A percentile compares a stretch with the other conserved stretches of the same genome.
phyloP scores from a whole-genome alignment of 1,284 basidiomycete species.

The Lentinus polychrous region DNA sequence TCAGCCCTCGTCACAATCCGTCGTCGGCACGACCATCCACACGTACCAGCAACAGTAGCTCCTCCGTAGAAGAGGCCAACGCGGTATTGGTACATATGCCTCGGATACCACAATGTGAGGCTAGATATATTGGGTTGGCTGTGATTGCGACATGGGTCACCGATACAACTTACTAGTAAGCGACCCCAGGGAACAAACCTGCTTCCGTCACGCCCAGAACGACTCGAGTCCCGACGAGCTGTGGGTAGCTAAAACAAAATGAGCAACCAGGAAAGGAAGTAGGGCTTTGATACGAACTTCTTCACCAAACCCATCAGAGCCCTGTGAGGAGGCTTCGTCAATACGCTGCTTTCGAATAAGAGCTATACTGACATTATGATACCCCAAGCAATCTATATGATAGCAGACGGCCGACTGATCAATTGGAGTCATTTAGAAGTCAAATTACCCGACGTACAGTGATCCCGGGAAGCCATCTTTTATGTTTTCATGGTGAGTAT shows the following conservation, averaged over 20 bases:
- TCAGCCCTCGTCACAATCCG: slow-evolving; percentile 7
- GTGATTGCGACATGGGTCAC: slow-evolving; percentile 14
- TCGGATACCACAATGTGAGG: slow-evolving; percentile 28
- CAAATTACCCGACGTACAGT: slow-evolving; percentile 14
- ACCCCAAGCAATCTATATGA: slow-evolving; percentile 20
- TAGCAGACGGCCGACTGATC: not conserved
- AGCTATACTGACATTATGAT: slow-evolving; percentile 32
- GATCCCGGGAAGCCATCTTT: slow-evolving; percentile 26
- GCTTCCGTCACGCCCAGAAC: slow-evolving; percentile 63
- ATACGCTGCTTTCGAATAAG: slow-evolving; percentile 43
- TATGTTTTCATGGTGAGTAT: not conserved
- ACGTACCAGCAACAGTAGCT: slow-evolving; percentile 21
- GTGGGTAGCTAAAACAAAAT: slow-evolving; percentile 39
- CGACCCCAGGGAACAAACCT: slow-evolving; percentile 63
- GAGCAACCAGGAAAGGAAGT: not conserved
- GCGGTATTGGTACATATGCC: slow-evolving; percentile 28
- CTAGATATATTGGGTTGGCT: not conserved
- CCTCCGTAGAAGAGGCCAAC: slow-evolving; percentile 31
- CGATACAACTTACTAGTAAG: slow-evolving; percentile 47
- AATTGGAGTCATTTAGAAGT: not conserved
- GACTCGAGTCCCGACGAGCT: slow-evolving; percentile 52
- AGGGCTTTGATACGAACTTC: slow-evolving; percentile 29
- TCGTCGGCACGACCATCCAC: slow-evolving; percentile 4
- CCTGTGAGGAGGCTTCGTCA: slow-evolving; percentile 26
- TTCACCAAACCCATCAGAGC: slow-evolving; percentile 63